phyloP scores from a whole-genome alignment of 1,284 basidiomycete genomes.

The Melampsora americana region DNA sequence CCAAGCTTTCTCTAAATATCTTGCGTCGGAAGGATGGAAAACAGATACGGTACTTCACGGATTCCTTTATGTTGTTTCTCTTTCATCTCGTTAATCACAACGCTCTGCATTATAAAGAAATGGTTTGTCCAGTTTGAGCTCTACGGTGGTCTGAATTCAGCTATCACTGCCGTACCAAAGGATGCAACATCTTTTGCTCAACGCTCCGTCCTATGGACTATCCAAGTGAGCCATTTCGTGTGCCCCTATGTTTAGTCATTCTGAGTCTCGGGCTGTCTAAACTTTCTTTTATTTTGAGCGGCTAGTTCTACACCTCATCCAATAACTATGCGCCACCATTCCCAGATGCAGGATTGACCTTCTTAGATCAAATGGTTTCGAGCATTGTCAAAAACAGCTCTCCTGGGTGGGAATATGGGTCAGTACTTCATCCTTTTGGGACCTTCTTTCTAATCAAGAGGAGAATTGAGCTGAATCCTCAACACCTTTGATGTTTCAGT shows the following conservation, averaged over 20 bases:
- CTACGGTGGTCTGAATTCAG: too few relatives aligned
- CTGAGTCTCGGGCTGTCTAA: too few relatives aligned
- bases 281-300: too few relatives aligned
- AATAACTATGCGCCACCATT: constrained; percentile 6
- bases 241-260: too few relatives aligned
- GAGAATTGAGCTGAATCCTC: neutral
- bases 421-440: neutral
- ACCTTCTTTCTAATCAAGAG: neutral
- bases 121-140: constrained; percentile 40
- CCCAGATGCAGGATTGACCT: constrained; percentile 11
- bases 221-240: neutral
- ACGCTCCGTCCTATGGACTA: neutral
- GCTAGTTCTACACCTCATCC: constrained; percentile 26
- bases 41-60: constrained; percentile 37
- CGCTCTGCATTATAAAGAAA: neutral
- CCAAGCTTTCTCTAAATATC: too few relatives aligned
- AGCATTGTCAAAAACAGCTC: constrained; percentile 19
- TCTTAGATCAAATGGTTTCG: constrained; percentile 23
- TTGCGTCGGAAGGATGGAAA: constrained; percentile 44
- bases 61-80: too few relatives aligned
- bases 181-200: too few relatives aligned
- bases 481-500: neutral
- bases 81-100: too few relatives aligned
- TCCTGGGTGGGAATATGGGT: constrained; percentile 30
- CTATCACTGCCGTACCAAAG: too few relatives aligned